Percentiles rank a stretch among this genome's conserved stretches.
phyloP scores from a whole-genome alignment of 164 flowering plant genomes.

The Stephania yunnanensis region DNA sequence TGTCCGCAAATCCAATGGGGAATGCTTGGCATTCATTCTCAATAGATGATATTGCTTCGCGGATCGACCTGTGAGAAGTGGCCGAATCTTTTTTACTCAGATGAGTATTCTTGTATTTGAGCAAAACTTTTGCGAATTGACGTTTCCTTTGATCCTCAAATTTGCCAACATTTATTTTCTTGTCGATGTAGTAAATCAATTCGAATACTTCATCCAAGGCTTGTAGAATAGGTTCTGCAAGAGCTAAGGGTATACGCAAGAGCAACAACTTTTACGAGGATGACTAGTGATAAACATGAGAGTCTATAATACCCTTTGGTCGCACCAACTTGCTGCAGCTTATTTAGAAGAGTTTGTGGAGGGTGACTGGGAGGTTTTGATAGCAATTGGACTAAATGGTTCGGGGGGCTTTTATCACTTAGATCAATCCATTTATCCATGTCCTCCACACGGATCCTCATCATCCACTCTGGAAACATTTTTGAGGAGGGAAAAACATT shows the following conservation, averaged over 20 bases:
- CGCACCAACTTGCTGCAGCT: neutral
- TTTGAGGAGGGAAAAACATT: neutral
- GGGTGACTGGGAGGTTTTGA: neutral
- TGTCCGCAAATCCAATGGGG: no score
- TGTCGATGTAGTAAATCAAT: neutral
- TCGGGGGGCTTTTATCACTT: neutral
- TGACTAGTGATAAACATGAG: neutral
- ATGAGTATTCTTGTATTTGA: neutral
- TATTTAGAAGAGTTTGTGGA: neutral
- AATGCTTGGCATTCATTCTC: no score
- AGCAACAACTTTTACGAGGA: neutral
- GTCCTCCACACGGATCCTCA: neutral
- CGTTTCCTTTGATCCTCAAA: neutral
- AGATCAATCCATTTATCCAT: conserved; percentile 9
- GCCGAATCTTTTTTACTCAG: neutral
- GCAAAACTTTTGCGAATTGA: neutral
- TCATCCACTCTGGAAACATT: neutral
- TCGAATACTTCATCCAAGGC: neutral
- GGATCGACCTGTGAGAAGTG: neutral
- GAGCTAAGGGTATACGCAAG: neutral
- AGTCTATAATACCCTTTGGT: neutral
- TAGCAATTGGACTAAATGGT: neutral
- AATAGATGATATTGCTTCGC: neutral
- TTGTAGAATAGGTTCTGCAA: neutral
- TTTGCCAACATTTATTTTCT: neutral